Evolutionary conservation across 108 stramenopile species (phyloP).

Genomic region (Cyclotella baltica): DNA sequence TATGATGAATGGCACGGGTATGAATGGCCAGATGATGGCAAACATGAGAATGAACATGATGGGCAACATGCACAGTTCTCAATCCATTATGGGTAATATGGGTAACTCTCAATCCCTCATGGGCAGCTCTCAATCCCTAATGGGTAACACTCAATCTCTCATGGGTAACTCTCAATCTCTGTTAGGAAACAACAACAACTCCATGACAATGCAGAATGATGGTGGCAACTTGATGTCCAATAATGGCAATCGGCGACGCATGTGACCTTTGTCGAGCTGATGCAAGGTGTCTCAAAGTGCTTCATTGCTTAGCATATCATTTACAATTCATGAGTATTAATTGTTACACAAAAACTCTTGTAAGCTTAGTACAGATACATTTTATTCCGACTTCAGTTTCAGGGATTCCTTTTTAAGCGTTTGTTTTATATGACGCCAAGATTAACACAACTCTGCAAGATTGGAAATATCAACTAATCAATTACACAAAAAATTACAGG

Average conservation of each 20-base stretch:
- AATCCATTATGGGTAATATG: neutral
- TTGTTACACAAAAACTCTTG: too few relatives aligned
- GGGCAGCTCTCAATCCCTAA: neutral
- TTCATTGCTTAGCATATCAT: too few relatives aligned
- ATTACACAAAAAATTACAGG: too few relatives aligned
- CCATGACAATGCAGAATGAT: neutral
- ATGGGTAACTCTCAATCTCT: neutral
- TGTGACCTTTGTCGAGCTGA: too few relatives aligned
- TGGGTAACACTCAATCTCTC: neutral
- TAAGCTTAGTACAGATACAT: too few relatives aligned
- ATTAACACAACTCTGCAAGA: too few relatives aligned
- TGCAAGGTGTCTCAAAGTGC: too few relatives aligned
- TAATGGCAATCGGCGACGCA: neutral
- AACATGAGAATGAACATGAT: conserved; percentile 13
- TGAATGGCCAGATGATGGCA: neutral
- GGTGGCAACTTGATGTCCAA: neutral
- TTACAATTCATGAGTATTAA: too few relatives aligned
- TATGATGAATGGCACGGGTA: neutral
- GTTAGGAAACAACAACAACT: neutral
- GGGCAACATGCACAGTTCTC: conserved; percentile 1
- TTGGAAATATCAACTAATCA: too few relatives aligned
- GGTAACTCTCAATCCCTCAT: neutral
- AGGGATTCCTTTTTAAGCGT: too few relatives aligned
- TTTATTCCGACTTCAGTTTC: too few relatives aligned
- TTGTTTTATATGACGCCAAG: too few relatives aligned